Base-by-base conservation (phyloP, 2,329 filamentous ascomycete species). In the Penicillium sp. region DNA sequence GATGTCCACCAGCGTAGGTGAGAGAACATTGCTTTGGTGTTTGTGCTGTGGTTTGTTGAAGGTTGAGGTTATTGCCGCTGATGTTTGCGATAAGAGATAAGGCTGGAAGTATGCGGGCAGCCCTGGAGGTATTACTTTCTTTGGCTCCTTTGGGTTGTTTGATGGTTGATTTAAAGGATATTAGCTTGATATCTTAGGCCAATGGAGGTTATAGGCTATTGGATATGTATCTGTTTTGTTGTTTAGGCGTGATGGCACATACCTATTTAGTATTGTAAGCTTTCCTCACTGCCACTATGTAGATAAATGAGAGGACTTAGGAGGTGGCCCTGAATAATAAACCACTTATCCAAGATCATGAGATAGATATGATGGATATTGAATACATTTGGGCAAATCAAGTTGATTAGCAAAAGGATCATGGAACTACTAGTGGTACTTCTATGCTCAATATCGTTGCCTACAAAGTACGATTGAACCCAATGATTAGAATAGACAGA, bases 51-150 rank as follows among this genome's bases (percentile, higher is more conserved):
- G 51, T 41, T 25, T 36, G 39, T 33, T 33, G 19, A 13, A 38
- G 27, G 36, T 45, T 41, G 47, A 46, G 15, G 45, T 15, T 38
- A 58, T 47, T 40, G 23, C 46, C 34, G 27, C 45, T 6, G 53
- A 50, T 6, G 31, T 48, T 41, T 31, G 44, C 47, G 61, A 63
- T 63, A 62, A 62, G 60, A 63, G 60, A 63, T 63, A 63, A 59
- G 55, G 55, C 25, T 38, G 34, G 21, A 40, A 23, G 21, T 41
- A 38, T 43, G 27, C 16, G 23, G 15, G 15, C 7, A 15, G 27
- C 11, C 31, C 31, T 33, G 4, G 33, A 16, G 15, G 15, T 19
- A 4, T 19, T 23, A 25, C 13, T 38, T 40, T 23, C 2, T 50
- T 50, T 15, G 4, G 19, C 10, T 25, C 4, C 5, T 21, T 50